phyloP scores from a whole-genome alignment of 2,329 filamentous ascomycete species.

The Lasiodiplodia gonubiensis region DNA sequence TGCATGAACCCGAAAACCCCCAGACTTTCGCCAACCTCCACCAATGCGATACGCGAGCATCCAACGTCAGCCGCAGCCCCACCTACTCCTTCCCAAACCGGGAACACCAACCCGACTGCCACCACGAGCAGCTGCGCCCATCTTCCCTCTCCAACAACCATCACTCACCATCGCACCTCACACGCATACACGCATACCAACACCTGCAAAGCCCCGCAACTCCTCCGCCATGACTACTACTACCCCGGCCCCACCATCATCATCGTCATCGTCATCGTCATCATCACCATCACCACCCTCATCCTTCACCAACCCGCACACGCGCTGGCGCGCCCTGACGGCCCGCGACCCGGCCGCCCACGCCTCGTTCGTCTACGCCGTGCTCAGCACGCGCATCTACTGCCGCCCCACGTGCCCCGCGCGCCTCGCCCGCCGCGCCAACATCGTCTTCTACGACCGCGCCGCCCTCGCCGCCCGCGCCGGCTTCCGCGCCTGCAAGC shows the following conservation, averaged over 20 bases:
- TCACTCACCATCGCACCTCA: no score
- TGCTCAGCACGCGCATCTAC: conserved; percentile 64
- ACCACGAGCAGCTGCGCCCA: neutral
- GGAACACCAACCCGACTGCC: neutral
- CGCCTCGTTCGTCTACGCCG: conserved; percentile 60
- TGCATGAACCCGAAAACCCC: neutral
- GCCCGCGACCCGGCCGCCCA: conserved; percentile 52
- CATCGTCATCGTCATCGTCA: no score
- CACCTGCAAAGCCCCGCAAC: neutral
- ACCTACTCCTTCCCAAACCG: neutral
- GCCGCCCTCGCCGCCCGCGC: conserved; percentile 54
- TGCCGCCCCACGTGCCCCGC: conserved; percentile 67
- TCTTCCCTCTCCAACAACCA: neutral
- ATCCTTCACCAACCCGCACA: conserved; percentile 39
- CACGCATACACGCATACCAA: no score
- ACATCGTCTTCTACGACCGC: conserved; percentile 61
- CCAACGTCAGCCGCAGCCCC: neutral
- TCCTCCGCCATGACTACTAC: neutral
- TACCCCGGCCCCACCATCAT: neutral
- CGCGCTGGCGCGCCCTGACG: conserved; percentile 51
- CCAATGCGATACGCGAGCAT: no score
- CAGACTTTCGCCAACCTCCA: no score
- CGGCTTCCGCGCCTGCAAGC: conserved; percentile 63
- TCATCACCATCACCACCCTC: neutral
- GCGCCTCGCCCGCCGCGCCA: conserved; percentile 63